These are phyloP conservation scores for Babesia ovata DNA, from an alignment of 169 alveolate genomes.

Conservation along the genomic window DNA sequence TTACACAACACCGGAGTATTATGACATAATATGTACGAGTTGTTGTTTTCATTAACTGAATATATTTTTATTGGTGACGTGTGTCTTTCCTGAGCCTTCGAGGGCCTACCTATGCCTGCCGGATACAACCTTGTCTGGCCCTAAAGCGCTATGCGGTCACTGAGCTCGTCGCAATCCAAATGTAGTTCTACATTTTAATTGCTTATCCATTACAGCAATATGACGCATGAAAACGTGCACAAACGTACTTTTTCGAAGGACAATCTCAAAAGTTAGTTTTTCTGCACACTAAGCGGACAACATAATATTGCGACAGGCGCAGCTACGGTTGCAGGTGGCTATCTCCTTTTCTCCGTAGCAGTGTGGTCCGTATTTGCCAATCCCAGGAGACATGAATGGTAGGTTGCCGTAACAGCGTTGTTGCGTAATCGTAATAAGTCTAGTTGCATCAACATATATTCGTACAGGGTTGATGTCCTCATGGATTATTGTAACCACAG, in stretches of 20 bases:
- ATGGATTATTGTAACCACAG: constrained; percentile 68
- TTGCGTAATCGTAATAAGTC: no score
- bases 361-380: constrained; percentile 66
- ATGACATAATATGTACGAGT: no score
- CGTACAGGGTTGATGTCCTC: constrained; percentile 64
- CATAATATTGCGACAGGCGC: constrained; percentile 33
- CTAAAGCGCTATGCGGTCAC: no score
- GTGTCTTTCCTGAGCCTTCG: no score
- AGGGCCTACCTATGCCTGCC: no score
- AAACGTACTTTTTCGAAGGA: constrained; percentile 21
- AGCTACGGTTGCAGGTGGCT: constrained; percentile 60
- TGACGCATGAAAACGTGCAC: constrained; percentile 3
- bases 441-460: background rate
- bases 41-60: no score
- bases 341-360: constrained; percentile 65
- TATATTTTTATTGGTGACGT: no score
- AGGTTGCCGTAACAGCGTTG: background rate
- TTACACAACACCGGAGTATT: no score
- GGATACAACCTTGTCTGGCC: no score
- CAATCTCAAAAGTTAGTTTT: constrained; percentile 15
- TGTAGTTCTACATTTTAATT: no score
- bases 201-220: background rate
- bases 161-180: no score
- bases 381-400: constrained; percentile 72
- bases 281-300: background rate